Evolutionary conservation across 2,329 filamentous ascomycete genomes (phyloP).

Genomic region (Pyrenochaeta sp.): DNA sequence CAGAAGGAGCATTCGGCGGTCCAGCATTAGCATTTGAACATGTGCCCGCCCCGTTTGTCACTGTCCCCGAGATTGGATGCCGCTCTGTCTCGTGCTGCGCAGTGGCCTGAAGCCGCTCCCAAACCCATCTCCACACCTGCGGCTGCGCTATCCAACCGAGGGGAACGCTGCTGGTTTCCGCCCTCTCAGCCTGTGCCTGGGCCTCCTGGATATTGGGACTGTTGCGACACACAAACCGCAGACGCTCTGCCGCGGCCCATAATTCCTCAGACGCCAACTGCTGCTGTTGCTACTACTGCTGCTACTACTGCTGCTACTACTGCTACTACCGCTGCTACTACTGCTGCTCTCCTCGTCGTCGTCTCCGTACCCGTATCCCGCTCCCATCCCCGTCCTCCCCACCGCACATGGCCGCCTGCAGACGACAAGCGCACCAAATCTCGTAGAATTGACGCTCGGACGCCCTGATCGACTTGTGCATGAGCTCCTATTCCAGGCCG

Average conservation of each 20-base stretch:
- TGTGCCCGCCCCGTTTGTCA: not conserved
- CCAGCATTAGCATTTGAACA: not conserved
- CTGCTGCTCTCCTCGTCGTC: too few species aligned
- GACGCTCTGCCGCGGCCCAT: constrained; percentile 1
- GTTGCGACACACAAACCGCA: constrained; percentile 4
- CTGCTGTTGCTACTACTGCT: too few species aligned
- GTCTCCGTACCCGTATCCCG: too few species aligned
- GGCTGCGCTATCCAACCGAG: constrained; percentile 17
- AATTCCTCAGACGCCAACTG: constrained; percentile 12
- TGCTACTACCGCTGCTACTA: too few species aligned
- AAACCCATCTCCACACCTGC: constrained; percentile 15
- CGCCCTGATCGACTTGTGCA: constrained; percentile 12
- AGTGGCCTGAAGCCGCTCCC: constrained; percentile 14
- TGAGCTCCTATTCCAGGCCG: constrained; percentile 20
- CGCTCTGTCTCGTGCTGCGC: constrained; percentile 3
- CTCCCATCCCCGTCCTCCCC: too few species aligned
- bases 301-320: too few species aligned
- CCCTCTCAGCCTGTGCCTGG: constrained; percentile 9
- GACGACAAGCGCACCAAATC: constrained; percentile 1
- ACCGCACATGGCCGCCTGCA: not conserved
- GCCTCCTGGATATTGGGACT: constrained; percentile 1
- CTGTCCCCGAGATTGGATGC: constrained; percentile 4
- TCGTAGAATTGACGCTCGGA: constrained; percentile 11
- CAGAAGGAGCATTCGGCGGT: too few species aligned
- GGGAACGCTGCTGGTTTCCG: constrained; percentile 4